Conservation (phyloP, 371 early-diverging fungal species). For the Zopfochytrium polystomum region DNA sequence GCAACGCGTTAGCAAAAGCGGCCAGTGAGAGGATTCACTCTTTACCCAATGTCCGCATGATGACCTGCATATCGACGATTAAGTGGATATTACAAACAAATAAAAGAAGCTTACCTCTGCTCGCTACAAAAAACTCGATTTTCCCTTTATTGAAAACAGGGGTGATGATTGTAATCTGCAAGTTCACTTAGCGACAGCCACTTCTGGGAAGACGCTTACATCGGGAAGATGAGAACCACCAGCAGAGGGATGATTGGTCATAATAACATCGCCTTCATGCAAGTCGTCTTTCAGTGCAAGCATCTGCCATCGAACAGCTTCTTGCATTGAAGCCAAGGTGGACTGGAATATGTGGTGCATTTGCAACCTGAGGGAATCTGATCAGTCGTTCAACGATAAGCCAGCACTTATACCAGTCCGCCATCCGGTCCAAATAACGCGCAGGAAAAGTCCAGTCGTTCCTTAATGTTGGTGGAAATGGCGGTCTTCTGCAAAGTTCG, state of each 20-base stretch:
- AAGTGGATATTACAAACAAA: too few species aligned
- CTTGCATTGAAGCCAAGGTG: constrained; percentile 91
- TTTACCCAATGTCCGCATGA: constrained; percentile 92
- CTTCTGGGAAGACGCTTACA: too few species aligned
- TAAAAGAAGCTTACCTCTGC: too few species aligned
- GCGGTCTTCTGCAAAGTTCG: constrained; percentile 89
- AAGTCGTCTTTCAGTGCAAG: constrained; percentile 50
- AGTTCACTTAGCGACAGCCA: too few species aligned
- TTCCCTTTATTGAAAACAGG: constrained; percentile 80
- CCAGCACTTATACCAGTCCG: too few species aligned
- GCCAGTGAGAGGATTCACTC: neutral
- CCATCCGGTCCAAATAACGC: constrained; percentile 94
- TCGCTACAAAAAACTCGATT: constrained; percentile 92
- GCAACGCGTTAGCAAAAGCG: neutral
- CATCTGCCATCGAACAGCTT: constrained; percentile 90
- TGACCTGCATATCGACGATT: too few species aligned
- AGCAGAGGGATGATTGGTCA: constrained; percentile 94
- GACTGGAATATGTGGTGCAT: constrained; percentile 93
- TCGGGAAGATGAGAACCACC: constrained; percentile 93
- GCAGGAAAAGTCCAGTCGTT: constrained; percentile 93
- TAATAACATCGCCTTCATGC: constrained; percentile 84
- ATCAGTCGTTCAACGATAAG: too few species aligned
- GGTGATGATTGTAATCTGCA: constrained; percentile 95
- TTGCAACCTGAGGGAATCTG: too few species aligned
- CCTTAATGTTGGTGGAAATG: constrained; percentile 95